Base-by-base conservation (phyloP, 495 filamentous ascomycete species). In the Penicillium subrubescens region DNA sequence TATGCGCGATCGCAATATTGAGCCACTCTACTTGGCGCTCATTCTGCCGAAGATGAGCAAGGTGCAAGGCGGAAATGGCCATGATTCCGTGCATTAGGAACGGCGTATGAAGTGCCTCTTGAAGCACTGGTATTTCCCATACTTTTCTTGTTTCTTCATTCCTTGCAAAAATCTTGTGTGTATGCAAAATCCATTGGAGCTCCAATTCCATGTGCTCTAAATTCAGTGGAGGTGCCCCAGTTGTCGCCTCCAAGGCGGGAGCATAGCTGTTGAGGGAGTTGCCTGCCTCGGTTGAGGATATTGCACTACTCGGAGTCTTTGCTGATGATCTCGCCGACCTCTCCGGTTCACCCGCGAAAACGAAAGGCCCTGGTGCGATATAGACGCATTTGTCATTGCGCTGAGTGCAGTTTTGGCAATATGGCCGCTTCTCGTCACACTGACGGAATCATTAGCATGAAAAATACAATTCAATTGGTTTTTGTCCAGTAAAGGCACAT, bases 51-150 rank as follows among this genome's bases (percentile, higher is more conserved):
- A 73, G 34, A 35, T 60, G 65, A 6, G 73, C 67, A 17, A 79
- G 63, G 41, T 81, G 78, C 8, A 81, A 53, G 11, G 78, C 72
- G 0, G 78, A 72, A 5, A 79, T 52, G 3, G 73, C 78, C 23
- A 81, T 67, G 8, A 81, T 72, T 0, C 71, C 69, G 35, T 81
- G 78, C 69, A 81, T 74, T 0, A 73, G 57, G 37, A 74, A 77
- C 5, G 71, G 69, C 8, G 73, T 55, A 17, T 70, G 59, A 8
- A 80, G 67, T 11, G 77, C 79, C 54, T 81, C 65, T 29, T 76
- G 63, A 5, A 79, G 73, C 8, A 81, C 67, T 5, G 61, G 37
- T 17, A 65, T 56, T 21, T 73, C 62, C 79, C 79, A 82, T 1
- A 72, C 44, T 12, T 66, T 56, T 31, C 62, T 43, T 8, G 68